A percentile compares a stretch with the other conserved stretches of the same genome.
These are phyloP conservation scores for Trichocladium uniseriatum DNA, from an alignment of 495 filamentous ascomycete species.

Conservation along the genomic window DNA sequence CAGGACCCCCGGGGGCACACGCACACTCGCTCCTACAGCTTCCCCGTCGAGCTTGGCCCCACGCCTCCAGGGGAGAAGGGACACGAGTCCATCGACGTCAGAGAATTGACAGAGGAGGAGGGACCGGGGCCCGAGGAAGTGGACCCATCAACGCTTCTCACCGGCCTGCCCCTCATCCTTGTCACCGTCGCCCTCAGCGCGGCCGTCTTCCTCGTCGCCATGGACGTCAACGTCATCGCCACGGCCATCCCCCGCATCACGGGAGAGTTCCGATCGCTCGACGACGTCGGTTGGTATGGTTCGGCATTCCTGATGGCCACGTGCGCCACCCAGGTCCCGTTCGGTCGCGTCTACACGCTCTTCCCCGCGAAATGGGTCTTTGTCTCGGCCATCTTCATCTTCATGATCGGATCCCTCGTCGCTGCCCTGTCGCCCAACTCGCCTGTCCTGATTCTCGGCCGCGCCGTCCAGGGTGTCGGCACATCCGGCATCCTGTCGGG, in stretches of 20 bases:
- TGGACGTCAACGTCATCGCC: slow-evolving; percentile 37
- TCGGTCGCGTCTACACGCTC: slow-evolving; percentile 67
- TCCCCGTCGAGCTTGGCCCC: too few species aligned
- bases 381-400: slow-evolving; percentile 35
- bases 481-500: background rate
- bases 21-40: too few species aligned
- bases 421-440: slow-evolving; percentile 48
- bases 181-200: slow-evolving; percentile 3
- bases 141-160: background rate
- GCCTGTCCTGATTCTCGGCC: slow-evolving; percentile 47
- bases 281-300: slow-evolving; percentile 45
- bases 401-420: slow-evolving; percentile 49
- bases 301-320: slow-evolving; percentile 46
- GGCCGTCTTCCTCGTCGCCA: slow-evolving; percentile 26
- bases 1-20: too few species aligned
- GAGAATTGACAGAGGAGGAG: too few species aligned
- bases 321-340: slow-evolving; percentile 54
- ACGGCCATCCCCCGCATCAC: slow-evolving; percentile 44
- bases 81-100: too few species aligned
- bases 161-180: background rate
- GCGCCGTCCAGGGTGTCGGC: slow-evolving; percentile 45
- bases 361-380: slow-evolving; percentile 55
- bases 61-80: too few species aligned
- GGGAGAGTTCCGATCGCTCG: slow-evolving; percentile 34
- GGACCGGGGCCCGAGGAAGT: background rate